These are phyloP conservation scores for Linnemannia zychae DNA, from an alignment of 192 early-diverging fungal species.

Conservation along the genomic window DNA sequence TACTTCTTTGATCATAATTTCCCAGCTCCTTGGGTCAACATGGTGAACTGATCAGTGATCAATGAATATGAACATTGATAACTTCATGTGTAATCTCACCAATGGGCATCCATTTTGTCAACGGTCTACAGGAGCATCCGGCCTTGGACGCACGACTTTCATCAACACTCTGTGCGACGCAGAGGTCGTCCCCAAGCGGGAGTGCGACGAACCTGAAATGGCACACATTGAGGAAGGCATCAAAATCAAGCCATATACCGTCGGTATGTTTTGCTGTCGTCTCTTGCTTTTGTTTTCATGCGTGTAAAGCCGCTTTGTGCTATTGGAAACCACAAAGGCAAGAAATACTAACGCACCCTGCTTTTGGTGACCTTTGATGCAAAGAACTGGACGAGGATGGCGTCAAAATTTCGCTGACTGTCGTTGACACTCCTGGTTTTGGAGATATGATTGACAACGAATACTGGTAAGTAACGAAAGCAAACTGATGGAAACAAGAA, in stretches of 20 bases:
- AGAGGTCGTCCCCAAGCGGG: conserved; percentile 75
- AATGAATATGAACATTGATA: not conserved
- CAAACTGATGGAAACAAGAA: not conserved
- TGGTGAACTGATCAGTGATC: not conserved
- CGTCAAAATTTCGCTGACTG: conserved; percentile 95
- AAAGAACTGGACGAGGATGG: conserved; percentile 97
- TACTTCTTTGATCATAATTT: not conserved
- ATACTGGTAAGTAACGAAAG: conserved; percentile 72
- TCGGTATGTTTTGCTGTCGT: conserved; percentile 64
- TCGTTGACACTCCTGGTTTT: conserved; percentile 99
- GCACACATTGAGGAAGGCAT: conserved; percentile 88
- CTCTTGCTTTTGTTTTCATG: not conserved
- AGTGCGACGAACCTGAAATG: conserved; percentile 75
- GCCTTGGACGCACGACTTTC: conserved; percentile 98
- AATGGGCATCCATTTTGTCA: too few relatives aligned
- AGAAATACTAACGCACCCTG: too few relatives aligned
- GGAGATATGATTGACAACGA: conserved; percentile 98
- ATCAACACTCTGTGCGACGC: conserved; percentile 97
- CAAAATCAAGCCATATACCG: conserved; percentile 88
- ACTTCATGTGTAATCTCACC: not conserved
- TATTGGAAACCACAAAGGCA: too few relatives aligned
- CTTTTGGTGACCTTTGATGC: too few relatives aligned
- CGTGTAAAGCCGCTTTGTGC: too few relatives aligned
- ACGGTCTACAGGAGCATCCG: conserved; percentile 79
- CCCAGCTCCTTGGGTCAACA: too few relatives aligned